Percentiles rank a stretch among this genome's conserved stretches.
phyloP scores from a whole-genome alignment of 164 flowering plant genomes.

The Amborella trichopoda region DNA sequence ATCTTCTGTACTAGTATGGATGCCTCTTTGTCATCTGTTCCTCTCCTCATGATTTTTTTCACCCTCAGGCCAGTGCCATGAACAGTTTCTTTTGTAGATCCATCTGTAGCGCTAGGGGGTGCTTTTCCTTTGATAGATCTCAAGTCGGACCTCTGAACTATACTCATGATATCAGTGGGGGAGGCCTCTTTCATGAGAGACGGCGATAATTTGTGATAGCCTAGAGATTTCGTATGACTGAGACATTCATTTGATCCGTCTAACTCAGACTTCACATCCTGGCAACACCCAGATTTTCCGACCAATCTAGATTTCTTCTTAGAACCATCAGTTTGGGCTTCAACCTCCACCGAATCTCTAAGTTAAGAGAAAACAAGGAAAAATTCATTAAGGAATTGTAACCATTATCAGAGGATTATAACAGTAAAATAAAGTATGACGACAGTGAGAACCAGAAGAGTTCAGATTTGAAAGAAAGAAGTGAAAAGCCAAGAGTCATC shows the following conservation, averaged over 20 bases:
- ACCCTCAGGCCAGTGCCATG: constrained; percentile 56
- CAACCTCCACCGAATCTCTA: no score
- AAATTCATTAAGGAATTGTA: no score
- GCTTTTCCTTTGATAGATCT: constrained; percentile 17
- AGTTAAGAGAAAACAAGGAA: no score
- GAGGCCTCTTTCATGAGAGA: constrained; percentile 14
- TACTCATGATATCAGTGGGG: constrained; percentile 45
- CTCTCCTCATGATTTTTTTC: constrained; percentile 83
- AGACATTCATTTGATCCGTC: constrained; percentile 12
- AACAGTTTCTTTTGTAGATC: constrained; percentile 25
- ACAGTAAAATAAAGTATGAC: no score
- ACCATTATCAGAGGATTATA: no score
- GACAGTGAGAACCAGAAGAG: no score
- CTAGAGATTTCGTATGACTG: constrained; percentile 5
- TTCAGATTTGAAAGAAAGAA: no score
- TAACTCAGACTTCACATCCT: constrained; percentile 11
- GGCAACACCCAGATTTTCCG: constrained; percentile 13
- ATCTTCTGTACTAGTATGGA: constrained; percentile 49
- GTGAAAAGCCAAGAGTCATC: no score
- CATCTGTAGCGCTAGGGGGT: constrained; percentile 9
- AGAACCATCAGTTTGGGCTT: constrained; percentile 14
- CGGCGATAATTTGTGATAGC: no score
- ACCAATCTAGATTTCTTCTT: constrained; percentile 37
- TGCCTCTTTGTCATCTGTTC: constrained; percentile 50
- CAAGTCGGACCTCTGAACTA: constrained; percentile 34